These are phyloP conservation scores for Grigorovia transvaalensis DNA, from an alignment of 805 yeast species.

Conservation along the genomic window DNA sequence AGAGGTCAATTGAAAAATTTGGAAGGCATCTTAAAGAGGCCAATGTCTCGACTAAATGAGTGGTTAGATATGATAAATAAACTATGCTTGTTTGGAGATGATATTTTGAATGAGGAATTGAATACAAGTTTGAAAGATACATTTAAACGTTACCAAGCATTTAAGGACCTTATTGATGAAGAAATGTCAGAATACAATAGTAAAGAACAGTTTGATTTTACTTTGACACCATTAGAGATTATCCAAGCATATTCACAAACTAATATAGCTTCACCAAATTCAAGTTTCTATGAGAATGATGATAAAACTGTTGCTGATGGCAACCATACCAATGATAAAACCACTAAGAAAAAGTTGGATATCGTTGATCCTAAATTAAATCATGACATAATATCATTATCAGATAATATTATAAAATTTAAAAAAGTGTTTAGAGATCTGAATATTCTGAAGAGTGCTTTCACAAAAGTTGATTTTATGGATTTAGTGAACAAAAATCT, in stretches of 20 bases:
- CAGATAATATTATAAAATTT: slow-evolving; percentile 17
- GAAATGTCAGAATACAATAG: slow-evolving; percentile 14
- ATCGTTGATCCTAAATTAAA: background rate
- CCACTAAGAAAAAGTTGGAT: background rate
- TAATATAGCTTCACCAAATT: background rate
- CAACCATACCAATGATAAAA: background rate
- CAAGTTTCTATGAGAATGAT: slow-evolving; percentile 1
- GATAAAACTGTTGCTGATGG: background rate
- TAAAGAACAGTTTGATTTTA: slow-evolving; percentile 14
- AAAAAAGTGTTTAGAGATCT: slow-evolving; percentile 7
- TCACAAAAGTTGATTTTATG: slow-evolving; percentile 13
- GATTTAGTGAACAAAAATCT: slow-evolving; percentile 13
- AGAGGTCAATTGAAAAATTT: slow-evolving; percentile 20
- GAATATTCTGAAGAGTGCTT: background rate
- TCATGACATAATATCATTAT: slow-evolving; percentile 6
- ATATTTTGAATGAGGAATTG: background rate
- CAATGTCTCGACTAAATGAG: slow-evolving; percentile 25
- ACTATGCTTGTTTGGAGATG: background rate
- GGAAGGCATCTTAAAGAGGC: slow-evolving; percentile 26
- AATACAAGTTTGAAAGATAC: slow-evolving; percentile 2
- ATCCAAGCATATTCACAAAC: slow-evolving; percentile 10
- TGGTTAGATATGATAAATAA: slow-evolving; percentile 12
- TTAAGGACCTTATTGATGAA: slow-evolving; percentile 8
- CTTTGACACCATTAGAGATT: slow-evolving; percentile 22
- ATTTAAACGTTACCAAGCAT: slow-evolving; percentile 8